A percentile compares a stretch with the other conserved stretches of the same genome.
Conservation (phyloP, 345 rosid genomes). For the Populus pruinosa region DNA sequence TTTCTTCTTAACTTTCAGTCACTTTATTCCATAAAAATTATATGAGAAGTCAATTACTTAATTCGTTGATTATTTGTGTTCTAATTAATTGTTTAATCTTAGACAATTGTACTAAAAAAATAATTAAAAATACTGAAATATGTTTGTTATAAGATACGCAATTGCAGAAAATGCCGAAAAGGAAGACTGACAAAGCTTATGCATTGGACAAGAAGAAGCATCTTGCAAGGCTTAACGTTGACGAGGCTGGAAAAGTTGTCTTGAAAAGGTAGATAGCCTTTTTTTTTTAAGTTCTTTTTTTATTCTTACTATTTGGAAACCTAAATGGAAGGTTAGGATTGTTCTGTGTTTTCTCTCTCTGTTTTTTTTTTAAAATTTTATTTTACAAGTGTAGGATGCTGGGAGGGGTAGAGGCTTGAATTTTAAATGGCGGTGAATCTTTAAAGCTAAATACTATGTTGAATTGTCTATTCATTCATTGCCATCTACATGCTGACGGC, state of each 20-base stretch:
- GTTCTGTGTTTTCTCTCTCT: neutral
- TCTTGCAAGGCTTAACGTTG: constrained; percentile 75
- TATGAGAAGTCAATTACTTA: too few relatives aligned
- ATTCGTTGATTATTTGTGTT: too few relatives aligned
- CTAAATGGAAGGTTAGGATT: neutral
- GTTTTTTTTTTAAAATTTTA: too few relatives aligned
- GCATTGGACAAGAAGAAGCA: constrained; percentile 91
- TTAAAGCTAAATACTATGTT: neutral
- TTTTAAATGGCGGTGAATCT: neutral
- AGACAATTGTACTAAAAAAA: too few relatives aligned
- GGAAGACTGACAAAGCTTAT: constrained; percentile 89
- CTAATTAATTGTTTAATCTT: too few relatives aligned
- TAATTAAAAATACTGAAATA: constrained; percentile 27
- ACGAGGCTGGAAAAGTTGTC: constrained; percentile 82
- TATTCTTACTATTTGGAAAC: neutral
- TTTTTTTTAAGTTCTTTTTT: neutral
- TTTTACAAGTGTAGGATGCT: too few relatives aligned
- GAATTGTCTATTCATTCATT: neutral
- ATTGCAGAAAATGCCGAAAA: constrained; percentile 94
- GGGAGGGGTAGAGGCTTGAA: too few relatives aligned
- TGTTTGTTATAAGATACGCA: constrained; percentile 72
- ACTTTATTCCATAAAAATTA: neutral
- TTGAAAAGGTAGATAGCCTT: constrained; percentile 53
- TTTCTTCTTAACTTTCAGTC: neutral
- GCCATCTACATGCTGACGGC: too few relatives aligned